These are phyloP conservation scores for Stagonosporopsis tanaceti DNA, from an alignment of 2,329 filamentous ascomycete species.

Conservation along the genomic window DNA sequence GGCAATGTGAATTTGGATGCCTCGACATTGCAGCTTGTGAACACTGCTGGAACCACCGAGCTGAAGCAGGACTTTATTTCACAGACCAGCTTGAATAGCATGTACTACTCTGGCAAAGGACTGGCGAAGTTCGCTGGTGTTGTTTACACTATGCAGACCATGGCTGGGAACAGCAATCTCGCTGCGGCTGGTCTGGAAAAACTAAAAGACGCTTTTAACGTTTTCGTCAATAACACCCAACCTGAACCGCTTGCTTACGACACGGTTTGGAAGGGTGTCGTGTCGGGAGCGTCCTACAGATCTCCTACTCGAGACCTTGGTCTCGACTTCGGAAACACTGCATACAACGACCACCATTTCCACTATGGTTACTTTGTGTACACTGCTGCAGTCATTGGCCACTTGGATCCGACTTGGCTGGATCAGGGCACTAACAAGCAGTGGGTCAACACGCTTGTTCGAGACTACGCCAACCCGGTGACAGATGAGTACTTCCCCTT, in stretches of 20 bases:
- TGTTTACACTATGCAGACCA: constrained; percentile 58
- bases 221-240: constrained; percentile 58
- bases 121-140: constrained; percentile 57
- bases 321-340: constrained; percentile 88
- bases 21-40: constrained; percentile 66
- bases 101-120: constrained; percentile 84
- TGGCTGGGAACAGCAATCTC: constrained; percentile 66
- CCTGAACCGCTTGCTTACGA: constrained; percentile 65
- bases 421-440: constrained; percentile 68
- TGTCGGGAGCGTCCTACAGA: constrained; percentile 75
- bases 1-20: constrained; percentile 51
- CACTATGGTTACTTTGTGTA: constrained; percentile 88
- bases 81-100: constrained; percentile 83
- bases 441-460: constrained; percentile 83
- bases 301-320: constrained; percentile 54
- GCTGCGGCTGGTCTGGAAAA: constrained; percentile 61
- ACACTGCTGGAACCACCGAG: constrained; percentile 71
- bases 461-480: constrained; percentile 81
- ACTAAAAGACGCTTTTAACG: constrained; percentile 59
- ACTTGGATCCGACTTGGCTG: constrained; percentile 81
- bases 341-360: constrained; percentile 77
- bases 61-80: constrained; percentile 76
- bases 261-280: constrained; percentile 78
- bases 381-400: constrained; percentile 82
- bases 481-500: constrained; percentile 78